Percentiles rank a stretch among this genome's conserved stretches.
Evolutionary conservation across 2,329 filamentous ascomycete genomes (phyloP).

Genomic region (Sclerotinia sclerotiorum): DNA sequence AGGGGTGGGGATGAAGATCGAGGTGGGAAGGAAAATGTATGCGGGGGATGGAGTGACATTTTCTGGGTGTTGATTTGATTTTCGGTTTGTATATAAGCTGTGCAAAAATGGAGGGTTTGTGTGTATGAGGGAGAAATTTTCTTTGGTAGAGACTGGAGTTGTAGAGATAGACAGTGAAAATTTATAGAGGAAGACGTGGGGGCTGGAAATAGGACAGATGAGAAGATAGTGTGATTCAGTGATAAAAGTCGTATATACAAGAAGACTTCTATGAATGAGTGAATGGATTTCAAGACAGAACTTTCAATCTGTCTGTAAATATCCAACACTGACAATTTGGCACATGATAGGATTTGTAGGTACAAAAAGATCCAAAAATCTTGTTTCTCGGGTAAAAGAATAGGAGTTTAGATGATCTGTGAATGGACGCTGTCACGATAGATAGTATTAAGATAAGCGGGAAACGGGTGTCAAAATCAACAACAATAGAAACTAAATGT

Average conservation of each 20-base stretch:
- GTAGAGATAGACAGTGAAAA: too few relatives aligned
- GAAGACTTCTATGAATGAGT: not conserved
- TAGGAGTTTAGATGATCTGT: not conserved
- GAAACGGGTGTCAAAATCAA: too few relatives aligned
- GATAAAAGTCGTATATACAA: not conserved
- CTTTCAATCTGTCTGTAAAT: not conserved
- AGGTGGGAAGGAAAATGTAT: not conserved
- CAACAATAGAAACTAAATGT: too few relatives aligned
- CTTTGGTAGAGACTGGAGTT: not conserved
- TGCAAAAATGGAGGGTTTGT: not conserved
- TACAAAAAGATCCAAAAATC: not conserved
- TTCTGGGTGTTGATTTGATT: not conserved
- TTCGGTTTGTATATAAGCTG: not conserved
- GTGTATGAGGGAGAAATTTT: not conserved
- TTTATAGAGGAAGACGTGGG: not conserved
- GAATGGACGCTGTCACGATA: not conserved
- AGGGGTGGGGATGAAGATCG: not conserved
- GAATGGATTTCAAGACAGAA: not conserved
- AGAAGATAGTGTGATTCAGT: not conserved
- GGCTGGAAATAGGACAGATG: not conserved
- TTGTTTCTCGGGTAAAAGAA: not conserved
- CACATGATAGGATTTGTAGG: not conserved
- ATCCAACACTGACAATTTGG: too few relatives aligned
- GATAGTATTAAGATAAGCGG: not conserved
- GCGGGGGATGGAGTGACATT: not conserved